Evolutionary conservation across 495 filamentous ascomycete species (phyloP).

Genomic region (Geoglossum glabrum): DNA sequence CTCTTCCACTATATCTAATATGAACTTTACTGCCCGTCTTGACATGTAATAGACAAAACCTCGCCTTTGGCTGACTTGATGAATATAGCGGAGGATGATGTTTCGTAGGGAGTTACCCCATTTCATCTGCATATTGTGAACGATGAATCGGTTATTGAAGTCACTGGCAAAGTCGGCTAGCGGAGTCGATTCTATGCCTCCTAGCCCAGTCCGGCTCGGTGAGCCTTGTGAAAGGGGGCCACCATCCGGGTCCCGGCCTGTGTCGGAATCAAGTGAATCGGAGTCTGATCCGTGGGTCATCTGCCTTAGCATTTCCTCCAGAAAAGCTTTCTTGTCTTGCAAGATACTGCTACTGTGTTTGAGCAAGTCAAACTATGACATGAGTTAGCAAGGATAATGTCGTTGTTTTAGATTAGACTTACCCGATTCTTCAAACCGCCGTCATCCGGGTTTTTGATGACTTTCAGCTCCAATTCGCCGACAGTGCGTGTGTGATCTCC

Average conservation of each 20-base stretch:
- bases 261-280: neutral
- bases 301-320: constrained; percentile 45
- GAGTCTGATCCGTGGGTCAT: neutral
- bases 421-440: neutral
- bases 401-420: neutral
- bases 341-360: constrained; percentile 50
- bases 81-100: constrained; percentile 90
- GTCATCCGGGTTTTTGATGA: constrained; percentile 9
- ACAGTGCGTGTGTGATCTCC: constrained; percentile 36
- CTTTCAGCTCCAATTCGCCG: constrained; percentile 24
- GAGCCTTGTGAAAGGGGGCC: no score
- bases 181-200: constrained; percentile 25
- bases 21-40: constrained; percentile 87
- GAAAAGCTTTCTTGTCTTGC: constrained; percentile 52
- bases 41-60: constrained; percentile 98
- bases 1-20: constrained; percentile 89
- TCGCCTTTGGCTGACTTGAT: constrained; percentile 87
- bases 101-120: constrained; percentile 95
- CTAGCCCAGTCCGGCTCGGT: constrained; percentile 18
- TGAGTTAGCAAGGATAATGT: neutral
- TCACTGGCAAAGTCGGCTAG: constrained; percentile 59
- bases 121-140: constrained; percentile 92
- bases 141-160: constrained; percentile 95
- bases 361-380: constrained; percentile 41
- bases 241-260: neutral